These are phyloP conservation scores for Tetradesmus lagerheimii DNA, from an alignment of 139 green algal genomes.

Conservation along the genomic window DNA sequence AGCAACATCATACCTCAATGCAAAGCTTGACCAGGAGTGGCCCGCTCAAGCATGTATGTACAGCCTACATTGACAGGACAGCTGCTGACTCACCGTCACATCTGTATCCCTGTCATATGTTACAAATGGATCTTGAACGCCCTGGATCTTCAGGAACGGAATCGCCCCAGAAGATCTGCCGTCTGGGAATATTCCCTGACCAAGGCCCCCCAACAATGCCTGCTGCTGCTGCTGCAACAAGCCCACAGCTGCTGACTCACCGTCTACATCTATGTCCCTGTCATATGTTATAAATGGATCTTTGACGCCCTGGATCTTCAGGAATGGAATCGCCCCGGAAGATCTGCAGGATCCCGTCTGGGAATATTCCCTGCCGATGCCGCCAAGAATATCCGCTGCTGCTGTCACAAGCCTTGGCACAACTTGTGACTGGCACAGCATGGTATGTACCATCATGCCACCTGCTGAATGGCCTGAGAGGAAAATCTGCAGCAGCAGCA, in stretches of 20 bases:
- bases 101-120: background rate
- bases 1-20: no score
- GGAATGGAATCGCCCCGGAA: background rate
- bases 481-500: background rate
- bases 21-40: no score
- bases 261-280: constrained; percentile 22
- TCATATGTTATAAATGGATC: constrained; percentile 1
- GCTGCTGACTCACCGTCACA: background rate
- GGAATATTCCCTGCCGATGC: background rate
- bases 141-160: background rate
- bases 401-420: background rate
- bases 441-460: constrained; percentile 13
- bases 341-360: background rate
- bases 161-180: background rate
- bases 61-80: no score
- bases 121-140: background rate
- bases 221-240: background rate
- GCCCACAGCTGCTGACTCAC: background rate
- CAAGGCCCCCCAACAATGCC: background rate
- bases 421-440: constrained; percentile 21
- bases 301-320: constrained; percentile 21
- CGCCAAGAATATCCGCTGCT: background rate
- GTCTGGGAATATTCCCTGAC: background rate
- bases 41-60: no score
- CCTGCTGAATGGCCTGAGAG: background rate